Evolutionary conservation across 1,284 basidiomycete genomes (phyloP).

Genomic region (Coriolopsis trogii): DNA sequence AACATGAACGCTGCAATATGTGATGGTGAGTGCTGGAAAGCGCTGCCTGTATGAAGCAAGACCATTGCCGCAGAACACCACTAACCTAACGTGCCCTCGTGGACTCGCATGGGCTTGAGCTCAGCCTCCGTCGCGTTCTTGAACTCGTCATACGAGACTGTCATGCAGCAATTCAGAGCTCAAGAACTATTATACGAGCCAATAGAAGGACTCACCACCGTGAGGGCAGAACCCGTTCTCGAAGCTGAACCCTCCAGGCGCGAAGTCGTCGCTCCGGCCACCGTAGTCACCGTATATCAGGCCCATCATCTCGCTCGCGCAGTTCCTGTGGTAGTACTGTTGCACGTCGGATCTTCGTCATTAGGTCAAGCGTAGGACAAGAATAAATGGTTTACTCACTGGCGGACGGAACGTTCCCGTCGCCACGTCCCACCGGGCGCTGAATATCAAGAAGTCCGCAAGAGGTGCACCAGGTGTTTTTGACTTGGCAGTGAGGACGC

Average conservation of each 20-base stretch:
- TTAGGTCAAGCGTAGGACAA: not conserved
- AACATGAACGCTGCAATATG: conserved; percentile 73
- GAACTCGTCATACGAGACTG: conserved; percentile 61
- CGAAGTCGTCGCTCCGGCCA: conserved; percentile 62
- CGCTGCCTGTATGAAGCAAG: not conserved
- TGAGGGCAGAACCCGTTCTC: conserved; percentile 66
- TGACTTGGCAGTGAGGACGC: conserved; percentile 64
- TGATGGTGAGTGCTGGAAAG: no score
- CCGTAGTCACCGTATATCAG: conserved; percentile 61
- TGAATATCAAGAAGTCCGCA: conserved; percentile 65
- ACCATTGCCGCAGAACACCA: not conserved
- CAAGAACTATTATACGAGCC: not conserved
- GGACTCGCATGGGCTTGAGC: conserved; percentile 51
- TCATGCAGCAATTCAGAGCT: not conserved
- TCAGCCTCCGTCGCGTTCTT: conserved; percentile 55
- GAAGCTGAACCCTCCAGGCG: conserved; percentile 60
- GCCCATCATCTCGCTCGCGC: conserved; percentile 64
- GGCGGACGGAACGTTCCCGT: conserved; percentile 48
- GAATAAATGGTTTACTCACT: conserved; percentile 26
- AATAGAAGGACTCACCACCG: conserved; percentile 43
- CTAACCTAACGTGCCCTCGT: conserved; percentile 58
- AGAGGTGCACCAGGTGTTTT: conserved; percentile 59
- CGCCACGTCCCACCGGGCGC: conserved; percentile 65
- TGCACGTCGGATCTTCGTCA: not conserved
- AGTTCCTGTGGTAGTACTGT: conserved; percentile 69